These are phyloP conservation scores for Silene noctiflora DNA, from an alignment of 179 eudicot species.

Conservation along the genomic window DNA sequence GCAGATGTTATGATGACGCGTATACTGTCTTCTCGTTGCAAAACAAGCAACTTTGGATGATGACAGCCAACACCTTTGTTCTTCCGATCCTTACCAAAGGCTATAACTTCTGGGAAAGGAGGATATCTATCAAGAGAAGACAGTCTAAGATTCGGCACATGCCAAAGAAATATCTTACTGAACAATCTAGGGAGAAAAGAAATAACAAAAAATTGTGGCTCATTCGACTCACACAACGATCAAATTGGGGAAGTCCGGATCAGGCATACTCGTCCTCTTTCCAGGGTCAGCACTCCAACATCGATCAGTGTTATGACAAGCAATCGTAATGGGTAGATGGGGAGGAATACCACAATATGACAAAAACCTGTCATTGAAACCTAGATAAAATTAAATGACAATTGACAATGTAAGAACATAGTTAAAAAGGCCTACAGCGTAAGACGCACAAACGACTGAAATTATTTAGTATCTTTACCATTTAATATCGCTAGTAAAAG, in stretches of 20 bases:
- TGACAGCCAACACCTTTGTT: conserved; percentile 84
- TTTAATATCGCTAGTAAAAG: conserved; percentile 72
- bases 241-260: conserved; percentile 66
- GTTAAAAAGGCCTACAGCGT: neutral
- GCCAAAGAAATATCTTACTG: neutral
- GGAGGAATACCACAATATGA: conserved; percentile 70
- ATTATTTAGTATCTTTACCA: conserved; percentile 46
- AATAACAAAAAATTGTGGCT: conserved; percentile 5
- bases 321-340: conserved; percentile 72
- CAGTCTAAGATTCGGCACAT: conserved; percentile 11
- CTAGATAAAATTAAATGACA: conserved; percentile 13
- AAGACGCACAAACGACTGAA: conserved; percentile 6
- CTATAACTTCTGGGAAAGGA: conserved; percentile 82
- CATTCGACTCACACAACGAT: conserved; percentile 65
- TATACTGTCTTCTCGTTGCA: conserved; percentile 70
- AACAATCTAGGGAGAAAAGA: conserved; percentile 11
- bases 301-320: conserved; percentile 72
- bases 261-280: conserved; percentile 58
- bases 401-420: neutral
- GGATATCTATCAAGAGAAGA: conserved; percentile 58
- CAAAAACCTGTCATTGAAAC: conserved; percentile 57
- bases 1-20: conserved; percentile 83
- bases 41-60: conserved; percentile 80
- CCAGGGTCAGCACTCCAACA: conserved; percentile 74
- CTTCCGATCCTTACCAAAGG: conserved; percentile 75